phyloP scores from a whole-genome alignment of 139 green algal genomes.

The Auxenochlorella pyrenoidosa region DNA sequence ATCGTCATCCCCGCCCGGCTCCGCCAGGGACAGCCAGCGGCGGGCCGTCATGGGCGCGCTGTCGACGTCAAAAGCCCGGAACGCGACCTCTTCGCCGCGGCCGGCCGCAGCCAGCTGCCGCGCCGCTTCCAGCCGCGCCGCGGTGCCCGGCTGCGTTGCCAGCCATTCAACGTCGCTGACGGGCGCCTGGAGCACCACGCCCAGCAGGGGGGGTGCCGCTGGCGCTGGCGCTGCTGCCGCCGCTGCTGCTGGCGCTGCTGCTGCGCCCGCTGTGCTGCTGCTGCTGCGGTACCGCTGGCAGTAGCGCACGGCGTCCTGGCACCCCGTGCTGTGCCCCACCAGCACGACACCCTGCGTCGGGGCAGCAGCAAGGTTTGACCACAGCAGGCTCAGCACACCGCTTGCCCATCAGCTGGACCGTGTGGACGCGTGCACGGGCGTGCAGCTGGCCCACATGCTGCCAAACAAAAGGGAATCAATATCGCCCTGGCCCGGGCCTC shows the following conservation, averaged over 20 bases:
- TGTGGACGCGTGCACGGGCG: too few relatives aligned
- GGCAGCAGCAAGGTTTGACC: neutral
- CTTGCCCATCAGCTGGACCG: too few relatives aligned
- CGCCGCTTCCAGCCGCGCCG: conserved; percentile 27
- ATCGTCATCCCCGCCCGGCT: conserved; percentile 68
- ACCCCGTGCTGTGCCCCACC: conserved; percentile 79
- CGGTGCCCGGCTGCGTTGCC: conserved; percentile 31
- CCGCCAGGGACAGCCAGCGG: conserved; percentile 50
- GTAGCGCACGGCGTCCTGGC: conserved; percentile 78
- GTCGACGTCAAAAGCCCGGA: conserved; percentile 29
- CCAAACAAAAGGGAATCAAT: too few relatives aligned
- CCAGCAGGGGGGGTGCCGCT: conserved; percentile 36
- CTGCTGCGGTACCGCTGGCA: conserved; percentile 16
- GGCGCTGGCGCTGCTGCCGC: neutral
- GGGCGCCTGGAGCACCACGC: conserved; percentile 64
- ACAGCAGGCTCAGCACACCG: neutral
- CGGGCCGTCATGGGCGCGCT: conserved; percentile 58
- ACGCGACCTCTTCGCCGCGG: conserved; percentile 58
- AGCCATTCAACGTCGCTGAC: conserved; percentile 72
- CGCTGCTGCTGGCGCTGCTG: neutral
- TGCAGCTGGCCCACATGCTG: neutral
- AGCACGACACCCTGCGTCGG: conserved; percentile 56
- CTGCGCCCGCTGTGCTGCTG: neutral
- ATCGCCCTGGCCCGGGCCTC: too few relatives aligned
- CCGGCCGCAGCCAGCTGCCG: conserved; percentile 48